Evolutionary conservation across 192 early-diverging fungal genomes (phyloP).

Genomic region (Entomortierella lignicola): DNA sequence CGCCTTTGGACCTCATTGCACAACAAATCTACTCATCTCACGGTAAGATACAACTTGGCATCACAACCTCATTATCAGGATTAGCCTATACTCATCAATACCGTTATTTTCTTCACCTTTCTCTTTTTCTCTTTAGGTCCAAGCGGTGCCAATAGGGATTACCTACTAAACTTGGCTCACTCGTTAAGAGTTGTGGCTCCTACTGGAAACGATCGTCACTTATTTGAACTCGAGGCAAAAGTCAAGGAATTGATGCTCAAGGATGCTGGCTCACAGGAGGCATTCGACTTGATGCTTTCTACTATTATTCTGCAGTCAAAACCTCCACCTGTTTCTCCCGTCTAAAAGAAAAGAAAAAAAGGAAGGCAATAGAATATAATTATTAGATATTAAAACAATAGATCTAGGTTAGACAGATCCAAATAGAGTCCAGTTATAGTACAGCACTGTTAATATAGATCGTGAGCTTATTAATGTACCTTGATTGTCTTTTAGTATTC

Average conservation of each 20-base stretch:
- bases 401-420: no score
- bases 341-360: background rate
- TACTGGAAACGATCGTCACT: constrained; percentile 65
- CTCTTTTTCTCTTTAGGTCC: constrained; percentile 58
- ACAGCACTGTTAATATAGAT: no score
- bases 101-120: background rate
- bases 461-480: no score
- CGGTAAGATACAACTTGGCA: constrained; percentile 57
- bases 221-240: constrained; percentile 66
- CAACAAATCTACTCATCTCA: constrained; percentile 69
- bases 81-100: background rate
- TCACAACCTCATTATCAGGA: no score
- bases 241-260: constrained; percentile 56
- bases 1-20: constrained; percentile 69
- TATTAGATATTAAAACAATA: background rate
- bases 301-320: constrained; percentile 41
- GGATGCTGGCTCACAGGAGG: constrained; percentile 44
- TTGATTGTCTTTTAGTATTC: no score
- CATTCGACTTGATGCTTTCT: constrained; percentile 33
- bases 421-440: no score
- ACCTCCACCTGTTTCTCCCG: constrained; percentile 16
- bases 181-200: constrained; percentile 66
- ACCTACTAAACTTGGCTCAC: constrained; percentile 73
- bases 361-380: no score
- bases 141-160: constrained; percentile 77